These are phyloP conservation scores for Cladophialophora exuberans DNA, from an alignment of 2,329 filamentous ascomycete genomes.

Conservation along the genomic window DNA sequence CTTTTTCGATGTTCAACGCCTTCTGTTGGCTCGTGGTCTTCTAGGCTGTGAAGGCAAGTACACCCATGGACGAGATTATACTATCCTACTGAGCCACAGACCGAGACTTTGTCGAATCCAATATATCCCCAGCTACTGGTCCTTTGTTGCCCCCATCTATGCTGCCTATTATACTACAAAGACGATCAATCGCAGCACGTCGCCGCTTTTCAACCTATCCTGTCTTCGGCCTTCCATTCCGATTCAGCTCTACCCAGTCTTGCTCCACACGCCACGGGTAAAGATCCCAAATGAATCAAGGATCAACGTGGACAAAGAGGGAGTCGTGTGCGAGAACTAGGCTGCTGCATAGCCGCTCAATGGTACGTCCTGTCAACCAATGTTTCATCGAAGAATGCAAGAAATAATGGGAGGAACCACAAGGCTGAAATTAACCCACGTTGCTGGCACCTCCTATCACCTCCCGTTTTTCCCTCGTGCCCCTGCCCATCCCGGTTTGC, in stretches of 20 bases:
- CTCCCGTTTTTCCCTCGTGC: not conserved
- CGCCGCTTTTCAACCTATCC: not conserved
- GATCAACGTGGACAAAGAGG: conserved; percentile 1
- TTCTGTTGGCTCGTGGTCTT: not conserved
- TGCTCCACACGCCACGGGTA: not conserved
- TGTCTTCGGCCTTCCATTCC: not conserved
- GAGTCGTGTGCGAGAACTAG: not conserved
- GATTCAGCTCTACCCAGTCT: conserved; percentile 2
- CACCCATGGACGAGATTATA: not conserved
- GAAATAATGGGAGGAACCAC: not conserved
- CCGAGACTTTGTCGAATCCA: not conserved
- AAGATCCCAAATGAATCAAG: conserved; percentile 1
- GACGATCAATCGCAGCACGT: not conserved
- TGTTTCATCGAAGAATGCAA: not conserved
- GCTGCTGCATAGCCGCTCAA: conserved; percentile 1
- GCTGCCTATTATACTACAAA: no score
- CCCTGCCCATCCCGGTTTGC: conserved; percentile 5
- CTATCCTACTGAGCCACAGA: conserved; percentile 1
- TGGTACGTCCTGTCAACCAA: conserved; percentile 4
- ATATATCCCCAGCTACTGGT: not conserved
- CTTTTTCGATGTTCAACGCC: not conserved
- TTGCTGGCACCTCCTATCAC: not conserved
- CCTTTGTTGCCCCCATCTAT: not conserved
- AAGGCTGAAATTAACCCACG: conserved; percentile 1
- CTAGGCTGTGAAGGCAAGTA: not conserved